A percentile compares a stretch with the other conserved stretches of the same genome.
Evolutionary conservation across 768 basidiomycete species (phyloP).

Genomic region (Mycena chlorophos): DNA sequence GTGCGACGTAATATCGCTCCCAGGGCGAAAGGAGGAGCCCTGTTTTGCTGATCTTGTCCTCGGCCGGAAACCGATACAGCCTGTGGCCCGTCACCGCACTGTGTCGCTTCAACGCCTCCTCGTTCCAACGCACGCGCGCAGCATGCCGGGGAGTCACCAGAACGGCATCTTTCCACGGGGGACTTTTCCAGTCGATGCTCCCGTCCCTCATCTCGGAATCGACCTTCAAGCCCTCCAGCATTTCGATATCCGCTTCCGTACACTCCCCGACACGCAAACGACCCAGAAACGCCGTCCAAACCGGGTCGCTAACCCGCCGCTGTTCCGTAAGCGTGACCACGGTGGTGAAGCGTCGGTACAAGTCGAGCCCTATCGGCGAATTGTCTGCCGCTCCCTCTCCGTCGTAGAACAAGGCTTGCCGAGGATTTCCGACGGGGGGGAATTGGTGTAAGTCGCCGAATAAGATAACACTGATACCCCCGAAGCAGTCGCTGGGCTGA

Average conservation of each 20-base stretch:
- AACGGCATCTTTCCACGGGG: constrained; percentile 1
- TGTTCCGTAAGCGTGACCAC: constrained; percentile 41
- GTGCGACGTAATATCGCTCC: not conserved
- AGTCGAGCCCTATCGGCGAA: constrained; percentile 19
- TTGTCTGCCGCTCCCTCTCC: constrained; percentile 24
- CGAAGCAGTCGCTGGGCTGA: no score
- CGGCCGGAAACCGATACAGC: not conserved
- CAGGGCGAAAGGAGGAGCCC: not conserved
- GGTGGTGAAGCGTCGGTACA: constrained; percentile 31
- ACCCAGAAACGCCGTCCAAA: constrained; percentile 33
- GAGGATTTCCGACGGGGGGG: constrained; percentile 25
- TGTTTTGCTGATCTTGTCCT: not conserved
- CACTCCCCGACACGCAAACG: constrained; percentile 30
- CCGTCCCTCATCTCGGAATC: constrained; percentile 8
- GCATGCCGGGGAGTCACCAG: constrained; percentile 1
- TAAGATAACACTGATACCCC: no score
- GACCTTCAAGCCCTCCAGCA: constrained; percentile 26
- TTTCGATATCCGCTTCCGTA: constrained; percentile 26
- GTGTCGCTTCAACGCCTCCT: not conserved
- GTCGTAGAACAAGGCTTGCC: constrained; percentile 39
- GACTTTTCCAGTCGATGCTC: not conserved
- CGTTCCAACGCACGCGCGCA: not conserved
- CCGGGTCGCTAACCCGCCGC: constrained; percentile 31
- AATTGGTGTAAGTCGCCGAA: no score
- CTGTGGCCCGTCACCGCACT: not conserved